Evolutionary conservation across 139 green algal species (phyloP), one percentile per base, ranked within the genome.

Genomic region (Yamagishiella unicocca): DNA sequence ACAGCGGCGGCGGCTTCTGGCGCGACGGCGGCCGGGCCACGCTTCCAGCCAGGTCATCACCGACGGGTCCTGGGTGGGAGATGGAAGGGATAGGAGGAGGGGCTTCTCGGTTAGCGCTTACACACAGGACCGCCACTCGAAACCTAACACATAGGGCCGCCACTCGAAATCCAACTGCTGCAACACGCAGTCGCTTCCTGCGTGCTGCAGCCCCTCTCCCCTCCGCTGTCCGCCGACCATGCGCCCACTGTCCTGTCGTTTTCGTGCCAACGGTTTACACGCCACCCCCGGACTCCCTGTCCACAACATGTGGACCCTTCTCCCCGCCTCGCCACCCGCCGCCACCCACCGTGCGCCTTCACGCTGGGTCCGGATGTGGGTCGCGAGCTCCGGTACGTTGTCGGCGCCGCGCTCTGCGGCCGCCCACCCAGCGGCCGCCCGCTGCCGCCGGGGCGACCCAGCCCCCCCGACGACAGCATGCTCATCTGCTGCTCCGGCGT

Each of bases 1-100:
- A 84, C 75, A 88, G 75, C 17, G 83, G 83, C 27, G 88, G 88
- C 22, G 88, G 88, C 66, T 84, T 89, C 68, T 92, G 88, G 67
- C 88, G 79, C 14, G 83, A 88, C 46, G 88, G 88, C 27, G 88
- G 88, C 46, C 88, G 76, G 21, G 67, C 70, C 6, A n/a, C 35
- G 1, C 61, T 82, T 50, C 38, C 46, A 0, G 58, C 74, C 46
- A 61, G 17, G 76, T 82, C 85, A 29, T 78, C 80, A 9, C 80
- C 80, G 2, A 86, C 64, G 6, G 21, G 80, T 31, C 80, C 80
- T 86, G 80, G 6, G n/a, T 31, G 42, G 58, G 12, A 2, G 43
- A 29, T 4, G 73, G 17, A 66, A n/a, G 46, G 9, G 67, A 14
- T 14, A 75, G 35, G 35, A 50, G 67, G 14, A 29, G 35, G 7